Evolutionary conservation across 805 yeast genomes (phyloP).

Genomic region (Yamadazyma ubonensis): DNA sequence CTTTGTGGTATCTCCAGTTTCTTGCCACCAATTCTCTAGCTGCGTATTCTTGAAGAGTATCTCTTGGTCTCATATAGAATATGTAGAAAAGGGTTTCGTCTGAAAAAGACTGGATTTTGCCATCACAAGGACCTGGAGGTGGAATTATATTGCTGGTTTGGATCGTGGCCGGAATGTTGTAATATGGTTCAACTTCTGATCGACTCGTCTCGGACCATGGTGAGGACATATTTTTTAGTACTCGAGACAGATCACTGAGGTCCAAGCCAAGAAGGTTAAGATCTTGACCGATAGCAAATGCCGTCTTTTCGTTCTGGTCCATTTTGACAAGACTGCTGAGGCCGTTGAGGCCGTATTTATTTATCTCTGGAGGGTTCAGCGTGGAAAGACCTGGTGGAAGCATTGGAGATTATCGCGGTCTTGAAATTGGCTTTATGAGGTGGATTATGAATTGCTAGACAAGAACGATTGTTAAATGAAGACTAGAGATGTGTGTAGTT

Average conservation of each 20-base stretch:
- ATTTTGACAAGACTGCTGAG: slow-evolving; percentile 56
- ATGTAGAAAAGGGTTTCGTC: slow-evolving; percentile 93
- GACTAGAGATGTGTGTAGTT: too few species aligned
- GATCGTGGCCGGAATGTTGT: slow-evolving; percentile 55
- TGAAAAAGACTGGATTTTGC: slow-evolving; percentile 59
- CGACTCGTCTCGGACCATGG: slow-evolving; percentile 96
- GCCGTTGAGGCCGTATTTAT: slow-evolving; percentile 67
- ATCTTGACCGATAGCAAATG: slow-evolving; percentile 75
- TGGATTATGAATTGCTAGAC: too few species aligned
- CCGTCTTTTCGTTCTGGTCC: slow-evolving; percentile 61
- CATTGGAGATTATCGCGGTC: slow-evolving; percentile 14
- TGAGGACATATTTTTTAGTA: slow-evolving; percentile 71
- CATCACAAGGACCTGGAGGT: slow-evolving; percentile 44
- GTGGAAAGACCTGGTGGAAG: slow-evolving; percentile 32
- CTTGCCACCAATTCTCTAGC: slow-evolving; percentile 87
- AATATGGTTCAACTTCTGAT: slow-evolving; percentile 86
- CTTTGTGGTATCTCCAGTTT: slow-evolving; percentile 97
- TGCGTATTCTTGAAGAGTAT: slow-evolving; percentile 88
- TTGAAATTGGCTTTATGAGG: too few species aligned
- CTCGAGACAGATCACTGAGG: slow-evolving; percentile 44
- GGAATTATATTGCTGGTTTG: slow-evolving; percentile 34
- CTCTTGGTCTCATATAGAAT: slow-evolving; percentile 91
- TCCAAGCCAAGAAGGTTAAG: slow-evolving; percentile 65
- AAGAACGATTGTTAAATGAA: too few species aligned
- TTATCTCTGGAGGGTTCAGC: too few species aligned